These are phyloP conservation scores for Hydnum rufescens DNA, from an alignment of 768 basidiomycete genomes.

Conservation along the genomic window DNA sequence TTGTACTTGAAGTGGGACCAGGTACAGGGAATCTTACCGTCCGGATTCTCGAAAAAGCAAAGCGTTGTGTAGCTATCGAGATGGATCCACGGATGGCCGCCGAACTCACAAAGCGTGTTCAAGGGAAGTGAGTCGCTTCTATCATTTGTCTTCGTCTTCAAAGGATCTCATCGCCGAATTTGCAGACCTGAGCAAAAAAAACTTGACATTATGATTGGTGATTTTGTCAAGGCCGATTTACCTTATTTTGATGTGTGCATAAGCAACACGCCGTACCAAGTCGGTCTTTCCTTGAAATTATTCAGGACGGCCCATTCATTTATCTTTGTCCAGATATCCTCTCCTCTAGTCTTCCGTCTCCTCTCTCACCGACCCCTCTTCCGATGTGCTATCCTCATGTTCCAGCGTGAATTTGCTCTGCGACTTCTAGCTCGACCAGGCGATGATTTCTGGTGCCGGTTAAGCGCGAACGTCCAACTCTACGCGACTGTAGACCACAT, in stretches of 20 bases:
- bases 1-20: slow-evolving; percentile 92
- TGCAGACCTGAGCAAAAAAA: slow-evolving; percentile 84
- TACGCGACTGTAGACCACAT: slow-evolving; percentile 93
- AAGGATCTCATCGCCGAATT: background rate
- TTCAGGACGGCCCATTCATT: background rate
- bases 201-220: slow-evolving; percentile 86
- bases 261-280: slow-evolving; percentile 94
- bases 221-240: slow-evolving; percentile 94
- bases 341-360: slow-evolving; percentile 88
- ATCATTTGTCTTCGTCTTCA: background rate
- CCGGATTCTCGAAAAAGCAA: slow-evolving; percentile 79
- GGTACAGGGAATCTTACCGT: slow-evolving; percentile 95
- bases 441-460: slow-evolving; percentile 73
- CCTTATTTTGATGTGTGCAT: slow-evolving; percentile 99
- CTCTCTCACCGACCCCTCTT: slow-evolving; percentile 90
- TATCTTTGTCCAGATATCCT: slow-evolving; percentile 46
- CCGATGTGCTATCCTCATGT: slow-evolving; percentile 95
- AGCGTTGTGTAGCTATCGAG: slow-evolving; percentile 84
- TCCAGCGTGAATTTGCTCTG: slow-evolving; percentile 95
- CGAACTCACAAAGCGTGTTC: slow-evolving; percentile 87
- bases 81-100: slow-evolving; percentile 99
- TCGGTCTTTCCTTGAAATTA: slow-evolving; percentile 11
- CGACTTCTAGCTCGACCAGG: slow-evolving; percentile 75
- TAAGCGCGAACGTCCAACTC: slow-evolving; percentile 93
- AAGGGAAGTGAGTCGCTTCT: slow-evolving; percentile 68